Base-by-base conservation (phyloP, 2,329 filamentous ascomycete species). In the Curvularia sp. region DNA sequence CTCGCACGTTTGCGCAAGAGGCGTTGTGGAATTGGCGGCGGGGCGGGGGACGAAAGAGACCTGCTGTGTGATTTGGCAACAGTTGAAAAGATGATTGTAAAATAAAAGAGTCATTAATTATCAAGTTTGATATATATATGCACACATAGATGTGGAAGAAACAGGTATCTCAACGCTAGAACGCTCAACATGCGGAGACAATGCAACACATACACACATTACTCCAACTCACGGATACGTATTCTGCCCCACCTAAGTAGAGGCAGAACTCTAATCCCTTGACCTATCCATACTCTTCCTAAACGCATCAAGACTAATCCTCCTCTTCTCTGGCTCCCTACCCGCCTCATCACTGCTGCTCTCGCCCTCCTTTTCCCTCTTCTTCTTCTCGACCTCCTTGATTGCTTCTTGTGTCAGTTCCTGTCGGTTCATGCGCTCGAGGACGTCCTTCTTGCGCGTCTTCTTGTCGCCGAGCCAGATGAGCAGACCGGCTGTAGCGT, bases 11-110 rank as follows among this genome's bases (percentile, higher is more conserved):
- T 82, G 93, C 94, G 10, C 88, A 90, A 3, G 94, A 98, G 76
- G 93, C 93, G 1, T 79, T 97, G 15, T 97, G 94, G 93, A 77
- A 96, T 61, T 93, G 92, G 92, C 65, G 90, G 83, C 72, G 90
- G 83, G 90, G 90, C 73, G 78, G 88, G 79, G 81, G 85, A 75
- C 78, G 84, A 80, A 79, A 84, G 82, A 79, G 86, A 86, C 78
- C 78, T 83, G 80, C 80, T 51, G 75, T 77, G 26, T 81, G 58
- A 72, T n/a, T 6, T 38, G 13, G 33, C 15, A 38, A 18, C 18
- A 18, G 15, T 13, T 15, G 10, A 33, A 33, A 33, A 5, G 6
- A 38, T 6, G 12, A 38, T n/a, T 7, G n/a, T n/a, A 38, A 1
- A 38, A n/a, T n/a, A n/a, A 2, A 38, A n/a, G 15, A 38, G 13